Conservation (phyloP, 495 filamentous ascomycete species). For the Trichoderma parareesei region DNA sequence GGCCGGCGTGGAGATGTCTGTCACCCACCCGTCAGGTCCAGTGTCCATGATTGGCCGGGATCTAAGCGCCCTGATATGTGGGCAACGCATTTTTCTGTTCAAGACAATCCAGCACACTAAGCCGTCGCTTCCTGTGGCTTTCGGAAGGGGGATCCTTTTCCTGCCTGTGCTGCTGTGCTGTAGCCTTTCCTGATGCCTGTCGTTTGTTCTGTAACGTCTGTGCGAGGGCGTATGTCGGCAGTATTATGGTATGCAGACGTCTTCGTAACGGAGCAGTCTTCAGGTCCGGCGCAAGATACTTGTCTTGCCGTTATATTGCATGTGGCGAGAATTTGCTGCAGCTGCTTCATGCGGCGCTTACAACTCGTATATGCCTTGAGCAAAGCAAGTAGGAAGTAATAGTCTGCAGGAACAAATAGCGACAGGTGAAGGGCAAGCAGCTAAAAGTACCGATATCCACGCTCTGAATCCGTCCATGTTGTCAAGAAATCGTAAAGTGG, state of each 20-base stretch:
- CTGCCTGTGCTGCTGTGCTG: conserved; percentile 5
- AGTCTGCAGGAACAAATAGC: no score
- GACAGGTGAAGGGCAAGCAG: neutral
- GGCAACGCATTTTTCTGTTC: neutral
- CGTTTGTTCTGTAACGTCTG: neutral
- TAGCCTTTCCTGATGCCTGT: neutral
- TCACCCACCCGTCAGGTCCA: conserved; percentile 5
- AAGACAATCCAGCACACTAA: neutral
- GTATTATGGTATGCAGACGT: neutral
- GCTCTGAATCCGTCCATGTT: no score
- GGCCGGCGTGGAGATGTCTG: neutral
- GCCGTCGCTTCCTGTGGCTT: conserved; percentile 2
- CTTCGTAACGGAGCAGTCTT: no score
- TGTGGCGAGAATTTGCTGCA: conserved; percentile 1
- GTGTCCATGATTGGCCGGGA: conserved; percentile 2
- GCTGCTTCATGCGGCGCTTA: neutral
- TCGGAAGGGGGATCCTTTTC: neutral
- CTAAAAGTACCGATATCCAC: neutral
- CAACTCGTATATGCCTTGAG: no score
- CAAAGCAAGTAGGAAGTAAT: no score
- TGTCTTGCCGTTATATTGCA: neutral
- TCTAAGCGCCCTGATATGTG: conserved; percentile 10
- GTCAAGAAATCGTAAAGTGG: no score
- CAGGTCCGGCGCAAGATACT: neutral
- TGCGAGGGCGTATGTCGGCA: neutral